Evolutionary conservation across 768 basidiomycete species (phyloP), one percentile per base, ranked within the genome.

Genomic region (Jaapia argillacea): DNA sequence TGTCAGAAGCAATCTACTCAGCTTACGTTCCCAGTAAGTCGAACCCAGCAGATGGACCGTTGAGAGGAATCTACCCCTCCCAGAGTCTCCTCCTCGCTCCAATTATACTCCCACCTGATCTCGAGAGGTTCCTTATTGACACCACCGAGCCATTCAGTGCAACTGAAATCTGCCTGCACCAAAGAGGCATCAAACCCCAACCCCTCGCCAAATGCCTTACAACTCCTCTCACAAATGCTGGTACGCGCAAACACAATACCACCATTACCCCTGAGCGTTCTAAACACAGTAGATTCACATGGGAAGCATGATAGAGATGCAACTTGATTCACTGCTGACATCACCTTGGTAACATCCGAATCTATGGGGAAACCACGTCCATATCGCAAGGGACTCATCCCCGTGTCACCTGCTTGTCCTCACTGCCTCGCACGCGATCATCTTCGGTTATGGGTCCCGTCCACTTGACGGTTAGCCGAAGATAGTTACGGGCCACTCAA

Each of bases 31-130:
- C 47, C 0, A 69, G 66, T 43, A 46, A 44, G 12, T 6, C 48
- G 0, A 72, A 74, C 48, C 62, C 64, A 4, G 64, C 66, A 0
- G 66, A 70, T 42, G 26, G 10, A 0, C 64, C 68, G 1, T 73
- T 67, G 0, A 14, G 61, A 4, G 66, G 70, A 0, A 37, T 48
- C 10, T 65, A 61, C 40, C 50, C 50, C 0, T 22, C 45, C 1
- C 4, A 14, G 3, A 4, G 40, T 21, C 40, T 46, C 38, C 60
- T 62, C 24, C 61, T 71, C 14, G 63, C 65, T 2, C 26, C 45
- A 1, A 44, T 63, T 33, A 33, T 40, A 2, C 56, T 68, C 40
- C 68, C 66, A 4, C 3, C 14, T 6, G 21, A 44, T 12, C 45
- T 67, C 39, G 22, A 7, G 6, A 4, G 20, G 0, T 39, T 47